phyloP scores from a whole-genome alignment of 1,284 basidiomycete species.

The Malassezia brasiliensis region DNA sequence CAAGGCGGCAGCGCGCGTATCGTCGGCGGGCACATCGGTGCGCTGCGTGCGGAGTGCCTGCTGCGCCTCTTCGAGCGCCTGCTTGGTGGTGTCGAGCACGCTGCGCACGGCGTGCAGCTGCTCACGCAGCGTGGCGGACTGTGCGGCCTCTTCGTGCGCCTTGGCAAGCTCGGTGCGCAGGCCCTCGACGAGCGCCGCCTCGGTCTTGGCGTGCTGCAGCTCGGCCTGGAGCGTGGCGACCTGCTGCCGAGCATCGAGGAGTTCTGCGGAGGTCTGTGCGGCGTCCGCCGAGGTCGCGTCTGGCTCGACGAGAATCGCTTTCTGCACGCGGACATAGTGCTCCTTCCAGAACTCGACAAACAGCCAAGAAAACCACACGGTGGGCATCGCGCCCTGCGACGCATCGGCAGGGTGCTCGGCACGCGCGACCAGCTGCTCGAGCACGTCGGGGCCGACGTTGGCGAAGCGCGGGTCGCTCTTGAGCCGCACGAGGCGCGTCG shows the following conservation, averaged over 20 bases:
- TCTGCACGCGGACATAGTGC: slow-evolving; percentile 54
- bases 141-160: slow-evolving; percentile 13
- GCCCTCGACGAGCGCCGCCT: slow-evolving; percentile 13
- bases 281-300: slow-evolving; percentile 20
- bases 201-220: slow-evolving; percentile 14
- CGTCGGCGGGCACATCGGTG: neutral
- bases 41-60: neutral
- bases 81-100: neutral
- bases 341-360: slow-evolving; percentile 98
- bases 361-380: slow-evolving; percentile 90
- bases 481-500: slow-evolving; percentile 72
- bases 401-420: slow-evolving; percentile 10
- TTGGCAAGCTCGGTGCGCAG: slow-evolving; percentile 12
- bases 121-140: slow-evolving; percentile 16
- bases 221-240: slow-evolving; percentile 25
- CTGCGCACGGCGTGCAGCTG: neutral
- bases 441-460: slow-evolving; percentile 68
- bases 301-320: slow-evolving; percentile 38
- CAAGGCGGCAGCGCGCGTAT: neutral
- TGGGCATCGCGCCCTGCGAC: slow-evolving; percentile 20
- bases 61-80: slow-evolving; percentile 1
- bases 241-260: slow-evolving; percentile 40
- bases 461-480: slow-evolving; percentile 87
- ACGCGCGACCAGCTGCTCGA: slow-evolving; percentile 31
- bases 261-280: slow-evolving; percentile 27